Evolutionary conservation across 768 basidiomycete genomes (phyloP).

Genomic region (Leucocoprinus birnbaumii): DNA sequence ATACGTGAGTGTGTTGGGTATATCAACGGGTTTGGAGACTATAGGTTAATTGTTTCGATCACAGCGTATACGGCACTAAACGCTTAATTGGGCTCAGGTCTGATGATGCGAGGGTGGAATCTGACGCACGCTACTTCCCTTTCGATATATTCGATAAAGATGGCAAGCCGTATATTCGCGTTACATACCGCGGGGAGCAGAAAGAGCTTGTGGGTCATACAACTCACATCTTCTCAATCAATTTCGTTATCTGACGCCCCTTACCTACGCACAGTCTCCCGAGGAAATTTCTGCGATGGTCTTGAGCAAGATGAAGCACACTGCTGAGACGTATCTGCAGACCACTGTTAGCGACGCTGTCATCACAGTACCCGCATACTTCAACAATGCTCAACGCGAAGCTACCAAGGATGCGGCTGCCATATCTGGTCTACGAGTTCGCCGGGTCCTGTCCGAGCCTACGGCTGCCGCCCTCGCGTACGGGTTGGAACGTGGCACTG

Average conservation of each 20-base stretch:
- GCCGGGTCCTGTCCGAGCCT: conserved; percentile 99
- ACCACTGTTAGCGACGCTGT: conserved; percentile 84
- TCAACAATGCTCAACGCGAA: conserved; percentile 98
- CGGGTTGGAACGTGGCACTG: conserved; percentile 97
- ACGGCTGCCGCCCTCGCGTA: conserved; percentile 98
- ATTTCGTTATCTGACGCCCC: too few relatives aligned
- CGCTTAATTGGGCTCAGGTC: conserved; percentile 96
- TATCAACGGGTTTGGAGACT: background rate
- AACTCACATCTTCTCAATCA: conserved; percentile 18
- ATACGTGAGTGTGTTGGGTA: conserved; percentile 54
- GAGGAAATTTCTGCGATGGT: conserved; percentile 99
- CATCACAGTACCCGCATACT: conserved; percentile 96
- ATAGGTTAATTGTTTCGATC: conserved; percentile 8
- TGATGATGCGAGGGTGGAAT: conserved; percentile 79
- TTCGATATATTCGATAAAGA: conserved; percentile 86
- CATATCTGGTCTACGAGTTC: conserved; percentile 92
- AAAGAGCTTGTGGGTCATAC: conserved; percentile 81
- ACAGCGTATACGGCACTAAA: conserved; percentile 95
- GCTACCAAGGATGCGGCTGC: conserved; percentile 98
- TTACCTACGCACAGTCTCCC: too few relatives aligned
- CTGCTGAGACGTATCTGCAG: conserved; percentile 94
- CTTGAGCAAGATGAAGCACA: conserved; percentile 97
- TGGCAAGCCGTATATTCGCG: conserved; percentile 85
- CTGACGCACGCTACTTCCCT: conserved; percentile 89
- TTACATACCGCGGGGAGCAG: conserved; percentile 89